Evolutionary conservation across 2,329 filamentous ascomycete genomes (phyloP), one percentile per base, ranked within the genome.

Genomic region (Corniculantispora saksenae): DNA sequence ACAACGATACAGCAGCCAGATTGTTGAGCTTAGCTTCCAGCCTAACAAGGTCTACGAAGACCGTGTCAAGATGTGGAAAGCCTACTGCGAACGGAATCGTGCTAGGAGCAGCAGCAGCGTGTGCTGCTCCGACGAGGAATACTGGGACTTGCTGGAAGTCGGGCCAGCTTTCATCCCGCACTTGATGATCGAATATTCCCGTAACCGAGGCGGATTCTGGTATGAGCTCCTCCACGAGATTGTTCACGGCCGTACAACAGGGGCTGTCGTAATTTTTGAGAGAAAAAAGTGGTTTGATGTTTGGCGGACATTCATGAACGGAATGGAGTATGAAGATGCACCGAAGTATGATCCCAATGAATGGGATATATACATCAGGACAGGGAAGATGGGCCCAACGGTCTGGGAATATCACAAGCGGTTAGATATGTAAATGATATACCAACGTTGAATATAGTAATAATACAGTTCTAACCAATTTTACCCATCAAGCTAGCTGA

Each of bases 191-290:
- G 64, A 66, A 47, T 66, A 62, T 23, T 58, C 51, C 45, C 23
- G 21, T 54, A 45, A 66, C 35, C 58, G 53, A 57, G 32, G 47
- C 32, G 64, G 64, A 45, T 66, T 53, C 53, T 66, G 64, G 58
- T 66, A 66, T 32, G 64, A 66, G 64, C 64, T 66, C 17, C 29
- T 66, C 29, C 64, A 66, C 21, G 58, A 66, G 32, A 66, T 66
- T 38, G 25, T 66, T 53, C 64, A 66, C 56, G 57, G 58, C 40
- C 64, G 54, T n/a, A 57, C 27, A 35, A 66, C 53, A 58, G 58
- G 48, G 3, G 59, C 64, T 25, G 27, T 50, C 38, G 29, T 27
- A 12, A 53, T 66, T 54, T 43, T 65, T 29, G n/a, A 57, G 23
- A 54, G 54, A 48, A 32, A 25, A 27, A 32, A 45, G 32, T 53